Conservation (phyloP, 1,139 yeast species). For the Lodderomyces pseudojiufengensis region DNA sequence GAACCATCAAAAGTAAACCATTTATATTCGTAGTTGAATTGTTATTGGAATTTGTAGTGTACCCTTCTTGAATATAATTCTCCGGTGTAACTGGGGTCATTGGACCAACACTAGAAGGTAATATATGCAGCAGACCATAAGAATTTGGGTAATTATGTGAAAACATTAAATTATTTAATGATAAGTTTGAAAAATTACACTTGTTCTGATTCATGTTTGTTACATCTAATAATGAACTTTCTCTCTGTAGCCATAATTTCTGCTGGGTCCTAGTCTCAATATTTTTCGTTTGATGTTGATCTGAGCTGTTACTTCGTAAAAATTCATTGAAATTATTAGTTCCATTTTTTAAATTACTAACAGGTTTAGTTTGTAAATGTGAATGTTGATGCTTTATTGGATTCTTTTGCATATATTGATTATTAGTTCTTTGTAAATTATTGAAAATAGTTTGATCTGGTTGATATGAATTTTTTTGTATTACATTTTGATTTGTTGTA, state of each 20-base stretch:
- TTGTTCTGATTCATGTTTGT: conserved; percentile 34
- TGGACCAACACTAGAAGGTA: conserved; percentile 1
- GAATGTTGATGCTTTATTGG: conserved; percentile 12
- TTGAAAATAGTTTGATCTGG: conserved; percentile 45
- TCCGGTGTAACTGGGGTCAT: conserved; percentile 8
- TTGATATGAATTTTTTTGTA: conserved; percentile 38
- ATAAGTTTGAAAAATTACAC: conserved; percentile 40
- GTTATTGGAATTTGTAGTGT: neutral
- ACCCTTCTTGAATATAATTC: neutral
- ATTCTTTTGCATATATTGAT: conserved; percentile 28
- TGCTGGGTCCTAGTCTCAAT: conserved; percentile 69
- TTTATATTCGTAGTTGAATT: conserved; percentile 19
- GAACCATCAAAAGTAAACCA: conserved; percentile 29
- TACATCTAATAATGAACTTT: conserved; percentile 62
- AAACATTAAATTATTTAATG: conserved; percentile 48
- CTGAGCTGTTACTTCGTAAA: conserved; percentile 18
- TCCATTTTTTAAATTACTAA: conserved; percentile 17
- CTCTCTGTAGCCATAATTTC: conserved; percentile 78
- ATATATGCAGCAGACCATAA: neutral
- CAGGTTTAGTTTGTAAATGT: conserved; percentile 9
- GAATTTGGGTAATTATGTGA: conserved; percentile 24
- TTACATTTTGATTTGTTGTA: conserved; percentile 31
- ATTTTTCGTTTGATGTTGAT: conserved; percentile 15
- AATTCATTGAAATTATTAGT: conserved; percentile 34
- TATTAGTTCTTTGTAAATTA: conserved; percentile 39